Base-by-base conservation (phyloP, 805 yeast genomes). In the Grigorovia humatica region DNA sequence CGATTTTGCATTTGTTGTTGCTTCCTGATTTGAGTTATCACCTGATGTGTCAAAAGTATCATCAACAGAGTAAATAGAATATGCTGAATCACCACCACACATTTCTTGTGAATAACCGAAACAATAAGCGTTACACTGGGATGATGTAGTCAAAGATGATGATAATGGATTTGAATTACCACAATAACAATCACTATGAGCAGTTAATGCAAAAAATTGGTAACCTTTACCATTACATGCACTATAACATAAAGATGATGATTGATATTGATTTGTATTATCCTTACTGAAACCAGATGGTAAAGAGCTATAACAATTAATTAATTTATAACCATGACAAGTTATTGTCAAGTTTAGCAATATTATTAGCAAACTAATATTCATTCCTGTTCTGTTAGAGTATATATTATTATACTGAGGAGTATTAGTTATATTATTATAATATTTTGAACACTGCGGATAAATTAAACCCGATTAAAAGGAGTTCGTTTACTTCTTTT, bases 81-180 rank as follows among this genome's bases (percentile, higher is more conserved):
- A 82, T 42, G 77, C 72, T 46, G 61, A 51, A 17, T 75, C 70
- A 42, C 84, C 84, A 55, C 88, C 88, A 69, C 95, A 87, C 50
- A 62, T 70, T 53, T 83, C 85, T 1, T 47, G 9, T 6, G 74
- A 72, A 59, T 74, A 85, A 8, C 88, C 93, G 40, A 60, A 67
- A 65, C 95, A 87, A 6, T 57, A 40, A 0, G 65, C 56, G 51
- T 55, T 51, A 54, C 70, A 66, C 17, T 30, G 32, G 8, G 47
- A n/a, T 4, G 57, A 47, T 12, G 30, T 45, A 2, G 63, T 45
- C 9, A 56, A 48, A 4, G 60, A 32, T n/a, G 55, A 55, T 12
- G 56, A 48, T 7, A 56, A 43, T 2, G 68, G 65, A 40, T 55
- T 50, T 13, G 55, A 52, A 49, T 59, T 57, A 18, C 69, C 68